Base-by-base conservation (phyloP, 2,329 filamentous ascomycete species). In the Beauveria caledonica region DNA sequence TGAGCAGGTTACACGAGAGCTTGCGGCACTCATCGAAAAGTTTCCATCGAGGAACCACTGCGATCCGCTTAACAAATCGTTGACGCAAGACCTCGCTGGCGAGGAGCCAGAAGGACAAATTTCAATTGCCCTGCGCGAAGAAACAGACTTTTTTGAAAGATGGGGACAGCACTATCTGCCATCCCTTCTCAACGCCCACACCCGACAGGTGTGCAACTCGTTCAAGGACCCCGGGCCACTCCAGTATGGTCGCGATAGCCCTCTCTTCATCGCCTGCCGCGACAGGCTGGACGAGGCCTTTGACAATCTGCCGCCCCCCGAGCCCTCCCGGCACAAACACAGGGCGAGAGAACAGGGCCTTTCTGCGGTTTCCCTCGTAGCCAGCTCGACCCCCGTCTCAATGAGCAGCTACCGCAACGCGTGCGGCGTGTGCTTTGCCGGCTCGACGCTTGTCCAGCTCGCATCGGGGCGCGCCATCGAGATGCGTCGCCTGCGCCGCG, bases 211-310 rank as follows among this genome's bases (percentile, higher is more conserved):
- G 10, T 85, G 83, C 72, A 85, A 84, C 67, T 80, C 79, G 0
- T 86, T 86, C 77, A 85, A 85, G 66, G 84, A 86, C 62, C 72
- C 78, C 0, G 84, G 84, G 0, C 81, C 83, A 4, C 74, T 82
- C 7, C 73, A 77, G 63, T 86, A 86, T 64, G 78, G 82, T 17
- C 65, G 65, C 0, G 67, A 75, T 1, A 83, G 79, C 56, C 74
- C 77, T 0, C 72, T 86, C 3, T 86, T 87, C 66, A 67, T 70
- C 15, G 64, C 68, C 6, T 85, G 79, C 65, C 73, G 81, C 9
- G 74, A 81, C 52, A 65, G 69, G 1, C 75, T 86, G 0, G 78
- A 84, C 60, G 64, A 64, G 0, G 77, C 77, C 0, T 83, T 83
- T 63, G 78, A 83, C 62, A 70, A 64, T 6, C 69, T 80, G 1